Percentiles rank a stretch among this genome's conserved stretches.
These are phyloP conservation scores for Fusarium robinianum DNA, from an alignment of 2,329 filamentous ascomycete genomes.

Conservation along the genomic window DNA sequence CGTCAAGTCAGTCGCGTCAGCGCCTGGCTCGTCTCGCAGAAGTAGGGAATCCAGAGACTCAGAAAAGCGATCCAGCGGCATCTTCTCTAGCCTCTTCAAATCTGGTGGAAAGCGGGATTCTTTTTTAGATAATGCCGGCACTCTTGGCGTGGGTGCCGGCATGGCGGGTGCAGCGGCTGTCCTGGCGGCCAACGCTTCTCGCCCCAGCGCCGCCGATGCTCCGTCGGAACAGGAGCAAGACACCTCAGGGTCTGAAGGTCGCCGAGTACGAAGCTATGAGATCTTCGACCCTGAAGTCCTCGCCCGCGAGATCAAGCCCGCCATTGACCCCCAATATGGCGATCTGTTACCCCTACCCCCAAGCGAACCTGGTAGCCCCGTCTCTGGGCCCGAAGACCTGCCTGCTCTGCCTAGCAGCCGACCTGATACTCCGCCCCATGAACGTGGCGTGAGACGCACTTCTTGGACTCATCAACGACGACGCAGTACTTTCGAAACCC, in stretches of 20 bases:
- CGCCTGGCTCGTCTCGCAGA: slow-evolving; percentile 41
- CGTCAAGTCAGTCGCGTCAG: slow-evolving; percentile 50
- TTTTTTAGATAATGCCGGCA: slow-evolving; percentile 76
- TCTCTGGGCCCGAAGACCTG: slow-evolving; percentile 45
- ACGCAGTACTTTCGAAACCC: slow-evolving; percentile 54
- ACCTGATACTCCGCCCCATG: slow-evolving; percentile 59
- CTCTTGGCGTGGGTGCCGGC: slow-evolving; percentile 72
- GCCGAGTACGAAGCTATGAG: slow-evolving; percentile 39
- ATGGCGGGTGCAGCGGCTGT: slow-evolving; percentile 56
- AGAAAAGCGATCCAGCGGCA: slow-evolving; percentile 48
- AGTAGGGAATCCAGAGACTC: slow-evolving; percentile 41
- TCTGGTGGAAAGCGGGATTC: slow-evolving; percentile 54
- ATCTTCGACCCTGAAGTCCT: slow-evolving; percentile 62
- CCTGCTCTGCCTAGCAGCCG: slow-evolving; percentile 64
- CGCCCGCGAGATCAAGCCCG: slow-evolving; percentile 62
- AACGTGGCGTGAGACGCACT: slow-evolving; percentile 48
- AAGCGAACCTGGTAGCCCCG: slow-evolving; percentile 58
- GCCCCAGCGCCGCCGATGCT: slow-evolving; percentile 53
- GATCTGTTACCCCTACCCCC: slow-evolving; percentile 68
- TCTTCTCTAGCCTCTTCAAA: slow-evolving; percentile 57
- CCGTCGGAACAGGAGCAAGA: slow-evolving; percentile 45
- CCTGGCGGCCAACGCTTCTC: slow-evolving; percentile 46
- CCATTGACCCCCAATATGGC: slow-evolving; percentile 68
- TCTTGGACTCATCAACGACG: slow-evolving; percentile 52
- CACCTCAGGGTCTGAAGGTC: slow-evolving; percentile 30